Percentiles rank a stretch among this genome's conserved stretches.
These are phyloP conservation scores for Cicer cuneatum DNA, from an alignment of 306 rosid genomes.

Conservation along the genomic window DNA sequence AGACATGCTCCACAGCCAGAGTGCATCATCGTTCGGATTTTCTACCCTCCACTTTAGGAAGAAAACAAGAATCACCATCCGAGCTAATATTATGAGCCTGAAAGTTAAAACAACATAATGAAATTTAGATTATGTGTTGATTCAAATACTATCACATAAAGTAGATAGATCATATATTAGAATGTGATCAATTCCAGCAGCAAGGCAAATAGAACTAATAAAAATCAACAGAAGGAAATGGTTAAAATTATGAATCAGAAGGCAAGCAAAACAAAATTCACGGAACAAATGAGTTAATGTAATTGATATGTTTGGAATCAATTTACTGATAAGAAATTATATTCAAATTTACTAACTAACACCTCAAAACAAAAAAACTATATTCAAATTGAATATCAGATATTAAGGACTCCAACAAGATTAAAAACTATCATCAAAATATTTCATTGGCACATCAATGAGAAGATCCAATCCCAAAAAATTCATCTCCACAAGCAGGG, in stretches of 20 bases:
- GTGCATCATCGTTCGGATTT: constrained; percentile 73
- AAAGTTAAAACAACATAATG: constrained; percentile 30
- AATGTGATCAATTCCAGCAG: constrained; percentile 27
- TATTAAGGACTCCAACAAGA: constrained; percentile 1
- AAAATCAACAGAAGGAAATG: neutral
- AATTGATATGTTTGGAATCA: constrained; percentile 16
- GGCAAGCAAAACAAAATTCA: constrained; percentile 16
- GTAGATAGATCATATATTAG: constrained; percentile 6
- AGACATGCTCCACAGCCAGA: constrained; percentile 87
- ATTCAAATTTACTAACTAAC: neutral
- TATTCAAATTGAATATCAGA: constrained; percentile 12
- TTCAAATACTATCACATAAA: constrained; percentile 9
- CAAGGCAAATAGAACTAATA: constrained; percentile 16
- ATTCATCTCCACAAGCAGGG: neutral
- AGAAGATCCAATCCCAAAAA: constrained; percentile 1
- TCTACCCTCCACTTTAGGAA: constrained; percentile 67
- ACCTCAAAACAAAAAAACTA: neutral
- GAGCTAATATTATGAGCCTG: constrained; percentile 67
- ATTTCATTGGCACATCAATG: neutral
- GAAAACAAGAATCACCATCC: constrained; percentile 62
- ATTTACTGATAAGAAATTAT: neutral
- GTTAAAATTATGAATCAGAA: constrained; percentile 22
- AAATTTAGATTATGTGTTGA: neutral
- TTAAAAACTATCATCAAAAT: constrained; percentile 23
- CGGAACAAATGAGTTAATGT: neutral